Evolutionary conservation across 2,329 filamentous ascomycete genomes (phyloP), one percentile per base, ranked within the genome.

Genomic region (Venturia oleaginea): DNA sequence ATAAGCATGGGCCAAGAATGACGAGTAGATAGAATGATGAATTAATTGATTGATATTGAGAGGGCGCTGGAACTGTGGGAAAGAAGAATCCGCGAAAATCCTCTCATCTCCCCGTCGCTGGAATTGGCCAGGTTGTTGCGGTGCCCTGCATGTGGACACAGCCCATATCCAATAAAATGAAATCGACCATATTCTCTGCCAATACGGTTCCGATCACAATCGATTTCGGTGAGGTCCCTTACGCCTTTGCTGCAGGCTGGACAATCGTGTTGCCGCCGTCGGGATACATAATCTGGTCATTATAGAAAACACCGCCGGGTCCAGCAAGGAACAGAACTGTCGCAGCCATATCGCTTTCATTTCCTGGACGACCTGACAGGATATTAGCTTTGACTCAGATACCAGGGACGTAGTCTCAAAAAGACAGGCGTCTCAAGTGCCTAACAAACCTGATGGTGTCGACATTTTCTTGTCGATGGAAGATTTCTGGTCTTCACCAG

Each of bases 221-320:
- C 3, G 22, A 11, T 3, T 13, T n/a, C 15, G 3, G 5, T 24
- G 24, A 40, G 32, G 34, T 5, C 22, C 32, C 22, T 42, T 40
- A 62, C 3, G 40, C 40, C 42, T 62, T 62, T 24, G 61, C 61
- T 4, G 61, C 61, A 24, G 61, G 38, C 38, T 62, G 38, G 61
- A 80, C 24, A 34, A 55, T 55, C 13, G 51, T 55, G 10, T 55
- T 55, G 30, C 51, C 51, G 15, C 51, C 80, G 69, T 83, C 80
- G 17, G 79, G 80, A 67, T 80, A 81, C 55, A 84, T 65, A 38
- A 82, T 77, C 70, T 83, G 81, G 57, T 81, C 79, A 54, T 84
- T 83, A 66, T 81, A 79, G 67, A 83, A 83, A 0, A 78, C 68
- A 2, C 81, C 81, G 34, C 79, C 80, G 37, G 75, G 77, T 0